Conservation (phyloP, 2,329 filamentous ascomycete species). For the Thielaviopsis musarum region DNA sequence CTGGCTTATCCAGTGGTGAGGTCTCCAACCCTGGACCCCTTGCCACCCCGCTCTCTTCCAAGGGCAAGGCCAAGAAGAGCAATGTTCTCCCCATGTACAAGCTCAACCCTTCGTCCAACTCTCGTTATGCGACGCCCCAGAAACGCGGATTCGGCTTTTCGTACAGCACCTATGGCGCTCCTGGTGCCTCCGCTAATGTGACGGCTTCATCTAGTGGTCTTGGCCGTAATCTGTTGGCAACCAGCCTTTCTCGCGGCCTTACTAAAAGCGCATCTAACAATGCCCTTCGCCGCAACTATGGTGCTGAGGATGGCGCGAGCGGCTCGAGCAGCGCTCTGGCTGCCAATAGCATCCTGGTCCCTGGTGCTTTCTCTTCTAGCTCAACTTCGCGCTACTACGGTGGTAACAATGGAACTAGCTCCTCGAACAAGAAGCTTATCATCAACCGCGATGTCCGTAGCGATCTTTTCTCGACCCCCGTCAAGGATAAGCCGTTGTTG, state of each 20-base stretch:
- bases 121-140: constrained; percentile 66
- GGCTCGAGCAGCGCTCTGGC: not conserved
- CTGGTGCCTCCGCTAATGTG: constrained; percentile 50
- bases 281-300: constrained; percentile 68
- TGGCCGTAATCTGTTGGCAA: constrained; percentile 46
- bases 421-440: constrained; percentile 72
- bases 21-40: constrained; percentile 66
- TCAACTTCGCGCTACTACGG: constrained; percentile 45
- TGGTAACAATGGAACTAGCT: constrained; percentile 37
- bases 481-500: constrained; percentile 29
- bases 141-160: constrained; percentile 83
- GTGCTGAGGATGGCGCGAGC: constrained; percentile 43
- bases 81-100: constrained; percentile 76
- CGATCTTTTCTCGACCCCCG: constrained; percentile 48
- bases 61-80: constrained; percentile 57
- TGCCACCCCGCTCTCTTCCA: constrained; percentile 71
- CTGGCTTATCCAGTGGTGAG: constrained; percentile 47
- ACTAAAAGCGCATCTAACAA: constrained; percentile 80
- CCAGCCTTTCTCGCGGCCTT: constrained; percentile 54
- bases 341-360: constrained; percentile 53
- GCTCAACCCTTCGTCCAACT: constrained; percentile 63
- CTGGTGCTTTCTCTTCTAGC: constrained; percentile 66
- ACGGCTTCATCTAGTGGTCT: constrained; percentile 47
- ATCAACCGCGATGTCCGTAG: constrained; percentile 78
- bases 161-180: constrained; percentile 81